Percentiles rank a stretch among this genome's conserved stretches.
Evolutionary conservation across 768 basidiomycete species (phyloP).

Genomic region (Lentinula boryana): DNA sequence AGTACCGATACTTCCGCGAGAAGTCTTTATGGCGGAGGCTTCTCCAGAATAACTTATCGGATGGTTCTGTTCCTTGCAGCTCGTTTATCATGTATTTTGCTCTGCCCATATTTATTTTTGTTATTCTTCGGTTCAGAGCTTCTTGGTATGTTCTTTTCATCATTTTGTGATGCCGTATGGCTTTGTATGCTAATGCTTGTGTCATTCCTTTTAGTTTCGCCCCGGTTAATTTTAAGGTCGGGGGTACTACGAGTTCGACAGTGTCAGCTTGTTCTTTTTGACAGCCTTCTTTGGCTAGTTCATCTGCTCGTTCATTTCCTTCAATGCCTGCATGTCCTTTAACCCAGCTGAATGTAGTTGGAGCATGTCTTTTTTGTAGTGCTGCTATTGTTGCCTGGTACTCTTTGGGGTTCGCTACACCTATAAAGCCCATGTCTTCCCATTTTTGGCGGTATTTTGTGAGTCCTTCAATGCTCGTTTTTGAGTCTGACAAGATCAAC

Average conservation of each 20-base stretch:
- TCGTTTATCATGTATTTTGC: background rate
- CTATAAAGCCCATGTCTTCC: background rate
- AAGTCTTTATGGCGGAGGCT: slow-evolving; percentile 7
- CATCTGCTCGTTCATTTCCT: slow-evolving; percentile 21
- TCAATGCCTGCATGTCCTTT: too few species aligned
- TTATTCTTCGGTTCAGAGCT: background rate
- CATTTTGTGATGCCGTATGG: background rate
- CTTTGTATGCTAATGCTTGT: slow-evolving; percentile 10
- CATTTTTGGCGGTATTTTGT: too few species aligned
- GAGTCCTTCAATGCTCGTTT: too few species aligned
- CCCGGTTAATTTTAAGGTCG: slow-evolving; percentile 4
- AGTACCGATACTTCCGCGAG: background rate
- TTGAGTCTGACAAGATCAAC: background rate
- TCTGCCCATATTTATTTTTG: background rate
- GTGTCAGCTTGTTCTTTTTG: slow-evolving; percentile 8
- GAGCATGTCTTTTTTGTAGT: slow-evolving; percentile 10
- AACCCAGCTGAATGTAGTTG: slow-evolving; percentile 17
- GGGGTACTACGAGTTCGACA: background rate
- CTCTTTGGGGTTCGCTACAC: background rate
- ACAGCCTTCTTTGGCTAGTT: slow-evolving; percentile 13
- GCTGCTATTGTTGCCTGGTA: background rate
- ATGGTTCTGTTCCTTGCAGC: background rate
- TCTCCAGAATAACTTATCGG: slow-evolving; percentile 8
- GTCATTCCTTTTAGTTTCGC: too few species aligned
- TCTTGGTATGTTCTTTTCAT: background rate